phyloP scores from a whole-genome alignment of 768 basidiomycete species.

The Strobilomyces dryophilus region DNA sequence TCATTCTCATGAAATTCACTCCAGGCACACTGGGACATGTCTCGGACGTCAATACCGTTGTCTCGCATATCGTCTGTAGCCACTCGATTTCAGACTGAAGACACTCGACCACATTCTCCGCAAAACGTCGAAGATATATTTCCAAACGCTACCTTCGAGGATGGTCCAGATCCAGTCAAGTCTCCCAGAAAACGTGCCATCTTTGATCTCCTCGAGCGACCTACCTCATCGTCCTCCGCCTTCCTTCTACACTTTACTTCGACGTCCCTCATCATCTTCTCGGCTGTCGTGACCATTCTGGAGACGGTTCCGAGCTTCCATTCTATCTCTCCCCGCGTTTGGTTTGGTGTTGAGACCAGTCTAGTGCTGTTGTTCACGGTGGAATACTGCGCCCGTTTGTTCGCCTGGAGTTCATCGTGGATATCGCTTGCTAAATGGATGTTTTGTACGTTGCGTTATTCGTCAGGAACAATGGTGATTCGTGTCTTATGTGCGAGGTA shows the following conservation, averaged over 20 bases:
- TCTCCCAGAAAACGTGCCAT: slow-evolving; percentile 59
- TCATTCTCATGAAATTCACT: no score
- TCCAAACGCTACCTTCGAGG: slow-evolving; percentile 35
- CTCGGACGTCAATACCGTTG: slow-evolving; percentile 28
- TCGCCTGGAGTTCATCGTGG: slow-evolving; percentile 76
- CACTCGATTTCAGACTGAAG: slow-evolving; percentile 44
- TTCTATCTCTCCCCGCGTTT: slow-evolving; percentile 59
- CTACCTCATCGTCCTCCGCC: slow-evolving; percentile 70
- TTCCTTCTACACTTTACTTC: slow-evolving; percentile 71
- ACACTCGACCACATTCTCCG: slow-evolving; percentile 29
- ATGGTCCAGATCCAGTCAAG: slow-evolving; percentile 23
- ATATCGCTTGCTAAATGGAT: slow-evolving; percentile 58
- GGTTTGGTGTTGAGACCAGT: slow-evolving; percentile 87
- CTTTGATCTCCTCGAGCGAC: slow-evolving; percentile 73
- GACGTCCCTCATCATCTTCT: slow-evolving; percentile 68
- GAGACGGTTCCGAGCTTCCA: slow-evolving; percentile 80
- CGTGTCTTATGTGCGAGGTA: neutral
- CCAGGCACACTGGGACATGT: slow-evolving; percentile 15
- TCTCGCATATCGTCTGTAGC: slow-evolving; percentile 22
- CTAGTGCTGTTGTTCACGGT: slow-evolving; percentile 83
- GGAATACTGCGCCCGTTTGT: slow-evolving; percentile 69
- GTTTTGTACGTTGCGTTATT: slow-evolving; percentile 48
- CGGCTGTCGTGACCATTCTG: slow-evolving; percentile 70
- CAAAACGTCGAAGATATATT: slow-evolving; percentile 38
- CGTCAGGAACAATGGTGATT: neutral